Evolutionary conservation across 2,329 filamentous ascomycete genomes (phyloP).

Genomic region (Diaporthe capsici): DNA sequence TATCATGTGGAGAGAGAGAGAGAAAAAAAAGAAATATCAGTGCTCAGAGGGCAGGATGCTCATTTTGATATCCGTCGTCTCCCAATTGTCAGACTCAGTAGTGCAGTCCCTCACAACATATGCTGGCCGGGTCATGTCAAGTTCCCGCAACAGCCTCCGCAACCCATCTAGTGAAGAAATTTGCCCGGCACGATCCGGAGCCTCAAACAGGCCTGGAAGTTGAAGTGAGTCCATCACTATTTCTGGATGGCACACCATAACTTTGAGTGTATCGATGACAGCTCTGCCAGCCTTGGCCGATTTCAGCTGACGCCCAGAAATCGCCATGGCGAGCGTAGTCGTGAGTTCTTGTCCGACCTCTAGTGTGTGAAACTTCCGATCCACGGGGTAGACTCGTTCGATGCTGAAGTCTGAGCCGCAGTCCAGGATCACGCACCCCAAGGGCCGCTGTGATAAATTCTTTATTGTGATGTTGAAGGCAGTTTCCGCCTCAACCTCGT

Average conservation of each 20-base stretch:
- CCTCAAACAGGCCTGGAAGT: neutral
- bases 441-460: neutral
- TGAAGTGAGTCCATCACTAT: neutral
- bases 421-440: neutral
- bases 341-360: neutral
- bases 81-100: neutral
- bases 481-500: neutral
- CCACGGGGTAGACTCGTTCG: neutral
- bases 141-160: neutral
- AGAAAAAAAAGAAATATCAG: too few relatives aligned
- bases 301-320: neutral
- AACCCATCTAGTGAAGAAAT: neutral
- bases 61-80: neutral
- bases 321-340: neutral
- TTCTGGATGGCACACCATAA: neutral
- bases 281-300: neutral
- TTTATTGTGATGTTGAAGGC: neutral
- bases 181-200: neutral
- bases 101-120: neutral
- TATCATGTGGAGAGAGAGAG: too few relatives aligned
- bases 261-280: neutral
- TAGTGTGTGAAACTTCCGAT: neutral
- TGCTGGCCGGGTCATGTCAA: neutral
- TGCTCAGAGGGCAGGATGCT: neutral
- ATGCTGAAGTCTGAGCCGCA: neutral